A percentile compares a stretch with the other conserved stretches of the same genome.
phyloP scores from a whole-genome alignment of 108 stramenopile genomes.

The Nitzschia inconspicua region DNA sequence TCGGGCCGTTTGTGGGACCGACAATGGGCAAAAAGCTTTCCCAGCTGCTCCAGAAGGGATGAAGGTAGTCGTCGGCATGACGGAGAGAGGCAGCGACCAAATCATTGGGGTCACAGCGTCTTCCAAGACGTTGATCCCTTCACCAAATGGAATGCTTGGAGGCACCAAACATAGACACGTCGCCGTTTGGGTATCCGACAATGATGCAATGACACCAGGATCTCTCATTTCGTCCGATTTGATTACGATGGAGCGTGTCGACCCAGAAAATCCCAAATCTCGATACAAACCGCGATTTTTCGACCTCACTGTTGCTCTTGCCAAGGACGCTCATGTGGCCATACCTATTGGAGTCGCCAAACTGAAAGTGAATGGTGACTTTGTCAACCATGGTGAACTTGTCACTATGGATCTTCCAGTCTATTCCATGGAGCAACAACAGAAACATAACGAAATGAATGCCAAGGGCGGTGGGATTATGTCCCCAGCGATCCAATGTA shows the following conservation, averaged over 20 bases:
- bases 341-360: constrained; percentile 5
- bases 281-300: constrained; percentile 1
- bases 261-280: constrained; percentile 1
- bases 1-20: not conserved
- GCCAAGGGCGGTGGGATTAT: not conserved
- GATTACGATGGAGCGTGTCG: not conserved
- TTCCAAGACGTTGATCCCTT: constrained; percentile 7
- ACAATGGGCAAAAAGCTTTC: not conserved
- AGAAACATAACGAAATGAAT: not conserved
- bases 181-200: constrained; percentile 19
- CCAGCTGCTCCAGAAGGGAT: constrained; percentile 9
- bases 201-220: constrained; percentile 2
- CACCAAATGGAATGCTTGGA: constrained; percentile 3
- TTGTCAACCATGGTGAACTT: not conserved
- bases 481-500: not conserved
- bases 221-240: constrained; percentile 10
- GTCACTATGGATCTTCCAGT: constrained; percentile 9
- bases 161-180: constrained; percentile 8
- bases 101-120: constrained; percentile 4
- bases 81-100: not conserved
- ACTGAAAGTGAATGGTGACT: constrained; percentile 2
- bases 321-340: constrained; percentile 3
- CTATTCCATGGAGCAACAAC: not conserved
- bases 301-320: constrained; percentile 15
- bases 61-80: constrained; percentile 14